Evolutionary conservation across 441 rosid species (phyloP).

Genomic region (Sinapis alba): DNA sequence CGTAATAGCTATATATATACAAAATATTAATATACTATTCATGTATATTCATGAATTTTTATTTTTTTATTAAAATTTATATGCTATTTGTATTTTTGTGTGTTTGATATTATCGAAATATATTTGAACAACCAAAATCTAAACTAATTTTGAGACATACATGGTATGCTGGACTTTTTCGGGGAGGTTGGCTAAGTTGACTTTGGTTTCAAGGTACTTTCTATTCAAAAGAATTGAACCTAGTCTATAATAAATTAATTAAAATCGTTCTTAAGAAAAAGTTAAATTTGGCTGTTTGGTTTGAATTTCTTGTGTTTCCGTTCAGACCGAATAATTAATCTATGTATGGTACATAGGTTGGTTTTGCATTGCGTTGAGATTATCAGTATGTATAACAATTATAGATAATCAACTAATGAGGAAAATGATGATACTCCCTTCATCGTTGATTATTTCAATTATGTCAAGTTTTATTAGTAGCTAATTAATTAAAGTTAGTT

Average conservation of each 20-base stretch:
- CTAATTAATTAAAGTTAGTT: not conserved
- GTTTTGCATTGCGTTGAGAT: conserved; percentile 10
- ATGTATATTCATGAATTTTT: not conserved
- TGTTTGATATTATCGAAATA: not conserved
- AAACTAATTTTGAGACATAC: not conserved
- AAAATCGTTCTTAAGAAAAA: not conserved
- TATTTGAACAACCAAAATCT: not conserved
- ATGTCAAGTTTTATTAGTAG: not conserved
- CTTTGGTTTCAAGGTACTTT: conserved; percentile 4
- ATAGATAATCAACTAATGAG: not conserved
- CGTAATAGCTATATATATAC: too few species aligned
- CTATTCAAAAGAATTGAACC: not conserved
- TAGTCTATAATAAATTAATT: not conserved
- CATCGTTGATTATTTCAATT: not conserved
- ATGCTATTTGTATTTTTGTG: not conserved
- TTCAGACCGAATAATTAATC: not conserved
- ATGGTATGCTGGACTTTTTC: not conserved
- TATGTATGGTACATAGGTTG: not conserved
- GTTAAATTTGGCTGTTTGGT: not conserved
- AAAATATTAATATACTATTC: not conserved
- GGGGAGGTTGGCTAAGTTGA: conserved; percentile 20
- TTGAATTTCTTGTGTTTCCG: not conserved
- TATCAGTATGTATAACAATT: not conserved
- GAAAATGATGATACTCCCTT: not conserved
- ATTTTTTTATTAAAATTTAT: not conserved